Base-by-base conservation (phyloP, 2,329 filamentous ascomycete species). In the Colletotrichum sp. region DNA sequence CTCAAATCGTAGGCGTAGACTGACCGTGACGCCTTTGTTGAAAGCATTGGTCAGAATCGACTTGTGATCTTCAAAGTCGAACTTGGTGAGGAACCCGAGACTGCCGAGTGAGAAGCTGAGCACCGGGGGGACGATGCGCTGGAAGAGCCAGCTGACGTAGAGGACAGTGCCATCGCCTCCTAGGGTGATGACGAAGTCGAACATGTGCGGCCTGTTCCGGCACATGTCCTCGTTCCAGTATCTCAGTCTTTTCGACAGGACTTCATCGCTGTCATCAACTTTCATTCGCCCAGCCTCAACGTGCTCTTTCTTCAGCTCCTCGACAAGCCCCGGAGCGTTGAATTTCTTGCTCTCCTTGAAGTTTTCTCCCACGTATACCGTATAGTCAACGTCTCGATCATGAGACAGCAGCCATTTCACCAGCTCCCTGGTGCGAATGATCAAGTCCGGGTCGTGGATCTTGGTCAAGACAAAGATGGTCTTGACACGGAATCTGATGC, bases 101-200 rank as follows among this genome's bases (percentile, higher is more conserved):
- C 96, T 98, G 10, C 97, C 97, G 12, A 99, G 88, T 1, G 96
- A 92, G 84, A 99, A 99, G 77, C 95, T 96, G 77, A 99, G 88
- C 1, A 98, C 95, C 0, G 97, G 97, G 8, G 97, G 97, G 1
- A 99, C 96, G 63, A 99, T 94, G 57, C 95, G 92, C 86, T 99
- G 97, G 83, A 99, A 99, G 2, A 99, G 89, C 96, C 96, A 99
- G 82, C 95, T 98, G 6, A 96, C 95, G 82, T 98, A 99, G 13
- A 99, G 88, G 8, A 99, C 96, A 0, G 97, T 99, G n/a, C 97
- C 97, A 82, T 99, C 97, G 15, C 97, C 97, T 65, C 96, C 96
- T 5, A 98, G 90, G 0, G 96, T 98, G 63, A 99, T 92, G 68
- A 98, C 93, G 81, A 99, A 98, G 84, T 99, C 97, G 82, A 99